phyloP scores from a whole-genome alignment of 192 early-diverging fungal genomes.

The Irineochytrium annulatum region DNA sequence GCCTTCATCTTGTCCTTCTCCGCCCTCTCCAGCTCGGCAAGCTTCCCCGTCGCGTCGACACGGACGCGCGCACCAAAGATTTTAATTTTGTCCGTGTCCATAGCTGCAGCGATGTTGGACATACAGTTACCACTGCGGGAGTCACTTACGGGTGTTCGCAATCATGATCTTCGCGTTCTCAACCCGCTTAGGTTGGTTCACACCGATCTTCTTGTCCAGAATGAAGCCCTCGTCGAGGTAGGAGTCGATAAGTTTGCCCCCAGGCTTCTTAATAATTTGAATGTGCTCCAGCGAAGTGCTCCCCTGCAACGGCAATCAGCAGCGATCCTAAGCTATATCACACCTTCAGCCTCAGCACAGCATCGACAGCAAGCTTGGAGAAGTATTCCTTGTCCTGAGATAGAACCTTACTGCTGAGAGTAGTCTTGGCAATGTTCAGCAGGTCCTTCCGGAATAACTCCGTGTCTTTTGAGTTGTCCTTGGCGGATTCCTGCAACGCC shows the following conservation, averaged over 20 bases:
- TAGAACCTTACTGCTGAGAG: constrained; percentile 93
- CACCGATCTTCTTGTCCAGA: constrained; percentile 97
- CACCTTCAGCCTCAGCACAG: constrained; percentile 87
- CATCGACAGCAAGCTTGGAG: constrained; percentile 91
- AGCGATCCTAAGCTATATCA: background rate
- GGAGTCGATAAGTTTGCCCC: constrained; percentile 91
- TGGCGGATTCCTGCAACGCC: constrained; percentile 73
- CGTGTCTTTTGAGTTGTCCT: constrained; percentile 73
- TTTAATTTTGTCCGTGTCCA: constrained; percentile 99
- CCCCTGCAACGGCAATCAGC: constrained; percentile 45
- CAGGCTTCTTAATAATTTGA: constrained; percentile 99
- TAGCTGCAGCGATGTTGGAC: constrained; percentile 52
- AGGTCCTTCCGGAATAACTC: constrained; percentile 81
- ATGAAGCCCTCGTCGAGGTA: constrained; percentile 98
- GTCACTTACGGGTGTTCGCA: constrained; percentile 89
- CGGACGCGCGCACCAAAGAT: constrained; percentile 96
- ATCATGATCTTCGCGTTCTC: constrained; percentile 95
- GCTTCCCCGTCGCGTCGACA: constrained; percentile 93
- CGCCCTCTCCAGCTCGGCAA: constrained; percentile 97
- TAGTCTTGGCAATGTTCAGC: constrained; percentile 96
- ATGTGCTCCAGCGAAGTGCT: constrained; percentile 97
- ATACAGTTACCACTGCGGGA: background rate
- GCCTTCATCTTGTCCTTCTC: constrained; percentile 97
- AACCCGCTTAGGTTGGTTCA: constrained; percentile 94
- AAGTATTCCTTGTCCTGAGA: constrained; percentile 96